Conservation (phyloP, 2,329 filamentous ascomycete species). For the Didymella glomerata region DNA sequence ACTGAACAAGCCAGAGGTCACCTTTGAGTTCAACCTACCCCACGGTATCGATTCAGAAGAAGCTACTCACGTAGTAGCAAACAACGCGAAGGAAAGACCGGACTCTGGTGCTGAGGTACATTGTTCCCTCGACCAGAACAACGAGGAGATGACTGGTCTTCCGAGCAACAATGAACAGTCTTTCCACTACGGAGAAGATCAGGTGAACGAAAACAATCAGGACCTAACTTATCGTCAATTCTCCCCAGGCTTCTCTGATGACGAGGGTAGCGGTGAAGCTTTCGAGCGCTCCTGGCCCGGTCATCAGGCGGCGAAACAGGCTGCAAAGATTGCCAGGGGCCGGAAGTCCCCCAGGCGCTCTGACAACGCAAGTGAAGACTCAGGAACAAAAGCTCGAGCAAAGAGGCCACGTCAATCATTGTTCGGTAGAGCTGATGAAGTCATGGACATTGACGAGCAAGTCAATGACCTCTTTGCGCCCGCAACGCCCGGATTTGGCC, state of each 20-base stretch:
- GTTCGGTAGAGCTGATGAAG: conserved; percentile 21
- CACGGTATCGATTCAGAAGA: too few relatives aligned
- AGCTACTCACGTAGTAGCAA: too few relatives aligned
- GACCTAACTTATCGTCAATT: conserved; percentile 11
- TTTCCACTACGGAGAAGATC: too few relatives aligned
- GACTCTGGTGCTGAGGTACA: too few relatives aligned
- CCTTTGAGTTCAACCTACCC: too few relatives aligned
- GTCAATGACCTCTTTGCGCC: not conserved
- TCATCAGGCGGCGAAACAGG: conserved; percentile 8
- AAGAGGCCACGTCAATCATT: conserved; percentile 31
- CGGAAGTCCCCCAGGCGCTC: conserved; percentile 26
- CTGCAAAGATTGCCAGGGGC: not conserved
- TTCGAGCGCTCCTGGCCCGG: conserved; percentile 20
- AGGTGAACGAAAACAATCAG: too few relatives aligned
- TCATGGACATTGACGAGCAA: not conserved
- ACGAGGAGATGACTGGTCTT: too few relatives aligned
- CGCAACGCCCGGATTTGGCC: not conserved
- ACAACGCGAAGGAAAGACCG: too few relatives aligned
- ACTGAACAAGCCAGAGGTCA: too few relatives aligned
- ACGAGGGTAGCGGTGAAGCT: conserved; percentile 22
- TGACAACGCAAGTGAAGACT: conserved; percentile 1
- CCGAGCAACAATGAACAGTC: too few relatives aligned
- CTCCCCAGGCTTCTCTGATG: conserved; percentile 25
- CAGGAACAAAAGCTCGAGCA: conserved; percentile 6
- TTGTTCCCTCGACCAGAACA: too few relatives aligned